These are phyloP conservation scores for Torulaspora franciscae DNA, from an alignment of 805 yeast species.

Conservation along the genomic window DNA sequence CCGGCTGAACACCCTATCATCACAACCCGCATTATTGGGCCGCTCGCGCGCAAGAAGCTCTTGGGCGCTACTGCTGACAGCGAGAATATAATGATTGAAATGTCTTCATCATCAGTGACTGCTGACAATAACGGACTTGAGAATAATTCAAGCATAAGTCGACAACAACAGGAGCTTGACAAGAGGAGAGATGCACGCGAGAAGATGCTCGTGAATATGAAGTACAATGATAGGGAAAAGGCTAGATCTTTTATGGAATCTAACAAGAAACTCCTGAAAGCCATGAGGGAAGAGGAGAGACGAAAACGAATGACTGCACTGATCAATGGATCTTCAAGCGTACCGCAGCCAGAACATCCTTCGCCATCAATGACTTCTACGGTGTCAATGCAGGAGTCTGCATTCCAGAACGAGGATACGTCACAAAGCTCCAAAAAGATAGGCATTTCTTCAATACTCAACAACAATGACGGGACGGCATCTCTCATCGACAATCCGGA, in stretches of 20 bases:
- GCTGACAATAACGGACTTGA: slow-evolving; percentile 6
- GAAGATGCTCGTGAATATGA: slow-evolving; percentile 34
- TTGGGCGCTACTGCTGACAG: slow-evolving; percentile 12
- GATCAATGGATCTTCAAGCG: slow-evolving; percentile 10
- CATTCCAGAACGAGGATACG: slow-evolving; percentile 8
- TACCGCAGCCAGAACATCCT: slow-evolving; percentile 3
- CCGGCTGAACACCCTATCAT: slow-evolving; percentile 4
- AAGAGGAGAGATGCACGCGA: slow-evolving; percentile 33
- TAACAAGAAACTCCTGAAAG: slow-evolving; percentile 30
- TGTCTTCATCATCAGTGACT: slow-evolving; percentile 6
- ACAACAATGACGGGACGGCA: slow-evolving; percentile 18
- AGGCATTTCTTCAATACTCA: slow-evolving; percentile 27
- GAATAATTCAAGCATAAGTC: slow-evolving; percentile 3
- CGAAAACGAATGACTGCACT: slow-evolving; percentile 29
- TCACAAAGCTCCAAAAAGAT: slow-evolving; percentile 17
- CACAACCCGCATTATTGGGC: slow-evolving; percentile 12
- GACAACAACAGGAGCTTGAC: slow-evolving; percentile 31
- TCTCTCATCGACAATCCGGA: neutral
- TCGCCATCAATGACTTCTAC: slow-evolving; percentile 2
- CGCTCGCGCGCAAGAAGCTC: slow-evolving; percentile 12
- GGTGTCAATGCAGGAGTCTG: slow-evolving; percentile 5
- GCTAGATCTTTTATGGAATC: slow-evolving; percentile 35
- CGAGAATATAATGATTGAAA: slow-evolving; percentile 10
- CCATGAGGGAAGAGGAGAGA: slow-evolving; percentile 34
- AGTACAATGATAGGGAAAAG: slow-evolving; percentile 34